Base-by-base conservation (phyloP, 2,329 filamentous ascomycete genomes). In the Verticillium tricorpus region DNA sequence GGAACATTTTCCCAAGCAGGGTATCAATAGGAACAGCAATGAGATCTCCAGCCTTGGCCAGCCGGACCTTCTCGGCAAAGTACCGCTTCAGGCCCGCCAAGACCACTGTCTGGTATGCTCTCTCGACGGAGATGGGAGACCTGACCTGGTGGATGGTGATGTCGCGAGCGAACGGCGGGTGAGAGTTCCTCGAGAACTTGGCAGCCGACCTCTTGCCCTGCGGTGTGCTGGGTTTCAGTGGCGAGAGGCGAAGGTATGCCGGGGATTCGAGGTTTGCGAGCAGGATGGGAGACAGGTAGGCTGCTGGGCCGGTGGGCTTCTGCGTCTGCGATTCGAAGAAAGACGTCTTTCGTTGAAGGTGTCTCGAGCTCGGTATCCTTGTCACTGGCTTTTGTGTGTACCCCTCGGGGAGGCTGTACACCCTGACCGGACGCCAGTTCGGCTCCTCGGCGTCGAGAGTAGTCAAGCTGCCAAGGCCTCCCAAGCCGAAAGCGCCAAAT, bases 1-100 rank as follows among this genome's bases (percentile, higher is more conserved):
- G 93, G 3, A 97, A 82, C 2, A 91, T 90, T 62, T 89, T 86
- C 2, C 93, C 94, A 1, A 98, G 82, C 59, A 89, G 87, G 60
- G 93, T 91, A 70, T 99, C 94, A 32, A 99, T 88, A 2, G 92
- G 89, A 14, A 99, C 89, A 19, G 91, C 93, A 60, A 99, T 88
- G 14, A 97, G 78, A 75, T 99, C 95, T 2, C 93, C 94, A 50
- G 86, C 88, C 70, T 93, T 93, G 45, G 98, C 85, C 14, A 98
- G 84, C 4, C 95, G 87, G 61, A 90, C 85, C 69, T 90, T 92
- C 61, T 86, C 86, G 66, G 96, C 90, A 73, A 99, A 97, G 71
- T 97, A 89, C 45, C 87, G 87, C 73, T 97, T 97, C 52, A 99
- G 76, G 0, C 92, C 93, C 19, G 91, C 89, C 67, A 98, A 89